phyloP scores from a whole-genome alignment of 116 monocot species.

The Posidonia oceanica region DNA sequence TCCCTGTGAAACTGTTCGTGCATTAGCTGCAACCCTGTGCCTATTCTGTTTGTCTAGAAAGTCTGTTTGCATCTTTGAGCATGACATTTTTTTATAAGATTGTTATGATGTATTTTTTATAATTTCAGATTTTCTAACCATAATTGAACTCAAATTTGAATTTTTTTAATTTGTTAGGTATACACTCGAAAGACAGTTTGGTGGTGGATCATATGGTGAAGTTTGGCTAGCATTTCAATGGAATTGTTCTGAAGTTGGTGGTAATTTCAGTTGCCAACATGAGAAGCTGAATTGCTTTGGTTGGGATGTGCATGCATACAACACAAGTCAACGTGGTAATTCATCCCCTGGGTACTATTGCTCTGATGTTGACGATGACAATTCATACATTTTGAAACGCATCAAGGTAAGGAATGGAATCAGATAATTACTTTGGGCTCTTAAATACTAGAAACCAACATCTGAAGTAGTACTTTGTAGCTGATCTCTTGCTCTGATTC shows the following conservation, averaged over 20 bases:
- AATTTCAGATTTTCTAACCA: too few species aligned
- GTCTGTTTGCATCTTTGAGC: too few species aligned
- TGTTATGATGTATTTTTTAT: too few species aligned
- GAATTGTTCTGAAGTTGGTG: slow-evolving; percentile 56
- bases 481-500: too few species aligned
- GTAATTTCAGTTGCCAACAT: slow-evolving; percentile 1
- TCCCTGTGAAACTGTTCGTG: too few species aligned
- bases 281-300: slow-evolving; percentile 5
- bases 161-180: slow-evolving; percentile 26
- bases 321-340: slow-evolving; percentile 13
- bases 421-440: too few species aligned
- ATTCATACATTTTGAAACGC: slow-evolving; percentile 89
- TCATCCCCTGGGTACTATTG: slow-evolving; percentile 24
- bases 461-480: too few species aligned
- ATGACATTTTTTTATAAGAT: too few species aligned
- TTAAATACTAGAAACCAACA: too few species aligned
- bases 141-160: too few species aligned
- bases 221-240: slow-evolving; percentile 94
- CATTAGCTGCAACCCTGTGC: too few species aligned
- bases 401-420: slow-evolving; percentile 56
- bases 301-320: slow-evolving; percentile 14
- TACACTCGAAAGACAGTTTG: slow-evolving; percentile 64
- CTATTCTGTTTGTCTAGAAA: too few species aligned
- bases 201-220: slow-evolving; percentile 94
- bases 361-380: slow-evolving; percentile 21